Evolutionary conservation across 1,139 yeast species (phyloP), one percentile per base, ranked within the genome.

Genomic region (Candida smagusa): DNA sequence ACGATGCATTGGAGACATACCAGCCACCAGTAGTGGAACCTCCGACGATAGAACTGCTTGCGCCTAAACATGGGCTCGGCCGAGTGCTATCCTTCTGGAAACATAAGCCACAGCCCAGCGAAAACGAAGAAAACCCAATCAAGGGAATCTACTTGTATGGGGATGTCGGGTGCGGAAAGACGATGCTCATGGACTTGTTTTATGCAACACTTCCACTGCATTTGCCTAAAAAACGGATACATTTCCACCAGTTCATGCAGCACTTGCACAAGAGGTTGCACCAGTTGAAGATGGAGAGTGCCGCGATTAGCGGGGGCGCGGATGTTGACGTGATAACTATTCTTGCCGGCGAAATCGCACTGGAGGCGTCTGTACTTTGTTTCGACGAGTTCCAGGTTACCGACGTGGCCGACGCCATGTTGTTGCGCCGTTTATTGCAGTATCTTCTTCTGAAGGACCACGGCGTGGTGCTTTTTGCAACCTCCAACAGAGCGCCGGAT

Each of bases 351-450:
- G 95, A 87, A 52, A 79, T 92, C 43, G 87, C 97, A 2, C 74
- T 74, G 43, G 70, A 74, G 35, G 76, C 94, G 2, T 82, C 94
- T 1, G 80, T 92, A 1, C 63, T 92, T 41, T 92, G 98, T 59
- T 88, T 92, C 59, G 98, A 92, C 62, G 98, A 92, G 63, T 89
- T 90, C 54, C 95, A 86, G 59, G 97, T 92, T 31, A 87, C 96
- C 1, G 98, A 92, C 59, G 97, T 92, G 26, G 98, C 97, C 1
- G 98, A 92, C 61, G 98, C 98, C 2, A 92, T 92, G 98, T 72
- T 92, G 30, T 68, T 92, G 34, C 75, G 98, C 45, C 71, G 96
- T 37, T 64, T 90, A 30, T 57, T 89, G 36, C 75, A 81, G 56
- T 66, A 80, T 33, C 59, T 92, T 35, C 61, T 80, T 36, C 70